phyloP scores from a whole-genome alignment of 2,329 filamentous ascomycete species.

The Fonsecaea erecta region DNA sequence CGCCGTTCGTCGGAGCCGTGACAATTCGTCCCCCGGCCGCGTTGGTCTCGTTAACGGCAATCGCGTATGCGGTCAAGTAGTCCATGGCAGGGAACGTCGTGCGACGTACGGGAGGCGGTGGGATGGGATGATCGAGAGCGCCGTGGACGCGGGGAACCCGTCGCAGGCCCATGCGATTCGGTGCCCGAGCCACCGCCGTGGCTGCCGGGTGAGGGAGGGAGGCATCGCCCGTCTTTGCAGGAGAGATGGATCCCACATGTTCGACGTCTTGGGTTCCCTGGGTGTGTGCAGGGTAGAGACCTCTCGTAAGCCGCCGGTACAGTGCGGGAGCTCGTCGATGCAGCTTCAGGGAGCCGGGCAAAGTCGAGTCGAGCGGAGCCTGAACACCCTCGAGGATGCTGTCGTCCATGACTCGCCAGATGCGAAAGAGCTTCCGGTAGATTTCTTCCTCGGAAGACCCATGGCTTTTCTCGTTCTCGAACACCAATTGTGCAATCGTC shows the following conservation, averaged over 20 bases:
- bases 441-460: slow-evolving; percentile 29
- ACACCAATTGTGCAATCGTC: slow-evolving; percentile 34
- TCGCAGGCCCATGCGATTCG: slow-evolving; percentile 11
- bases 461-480: slow-evolving; percentile 34
- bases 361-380: slow-evolving; percentile 25
- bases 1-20: slow-evolving; percentile 26
- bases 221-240: not conserved
- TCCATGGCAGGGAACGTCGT: slow-evolving; percentile 32
- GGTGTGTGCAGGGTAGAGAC: slow-evolving; percentile 30
- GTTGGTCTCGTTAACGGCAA: slow-evolving; percentile 35
- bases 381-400: slow-evolving; percentile 35
- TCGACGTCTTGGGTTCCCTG: slow-evolving; percentile 13
- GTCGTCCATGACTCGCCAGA: slow-evolving; percentile 35
- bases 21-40: slow-evolving; percentile 13
- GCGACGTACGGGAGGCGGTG: slow-evolving; percentile 25
- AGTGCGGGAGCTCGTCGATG: slow-evolving; percentile 31
- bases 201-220: not conserved
- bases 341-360: slow-evolving; percentile 33
- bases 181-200: not conserved
- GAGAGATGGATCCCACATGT: not conserved
- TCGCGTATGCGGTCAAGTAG: slow-evolving; percentile 33
- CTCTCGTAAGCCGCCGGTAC: slow-evolving; percentile 31
- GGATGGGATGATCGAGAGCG: slow-evolving; percentile 29
- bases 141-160: slow-evolving; percentile 22
- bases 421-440: slow-evolving; percentile 29